phyloP scores from a whole-genome alignment of 148 eudicot species.

The Arctostaphylos glauca region DNA sequence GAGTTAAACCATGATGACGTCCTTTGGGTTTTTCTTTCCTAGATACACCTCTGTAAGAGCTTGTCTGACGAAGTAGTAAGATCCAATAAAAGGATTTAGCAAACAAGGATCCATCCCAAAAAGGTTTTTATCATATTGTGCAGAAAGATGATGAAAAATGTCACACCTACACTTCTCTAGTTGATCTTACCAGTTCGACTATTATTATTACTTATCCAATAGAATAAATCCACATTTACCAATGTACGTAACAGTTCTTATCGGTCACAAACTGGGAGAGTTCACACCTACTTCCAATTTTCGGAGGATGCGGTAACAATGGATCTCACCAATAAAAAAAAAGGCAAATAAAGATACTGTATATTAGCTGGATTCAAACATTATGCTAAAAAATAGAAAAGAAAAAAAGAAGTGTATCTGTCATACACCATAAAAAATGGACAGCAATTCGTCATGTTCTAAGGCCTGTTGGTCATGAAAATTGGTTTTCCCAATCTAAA shows the following conservation, averaged over 20 bases:
- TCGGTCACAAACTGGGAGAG: neutral
- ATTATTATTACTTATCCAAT: neutral
- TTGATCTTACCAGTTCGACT: neutral
- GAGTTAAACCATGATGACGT: constrained; percentile 65
- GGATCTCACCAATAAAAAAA: neutral
- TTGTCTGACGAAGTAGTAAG: constrained; percentile 20
- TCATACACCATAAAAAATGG: no score
- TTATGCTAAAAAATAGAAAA: neutral
- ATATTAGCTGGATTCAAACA: neutral
- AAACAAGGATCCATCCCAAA: neutral
- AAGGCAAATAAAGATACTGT: neutral
- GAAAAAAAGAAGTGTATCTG: neutral
- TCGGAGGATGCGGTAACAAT: neutral
- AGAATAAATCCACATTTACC: neutral
- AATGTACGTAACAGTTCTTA: neutral
- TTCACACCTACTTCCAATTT: neutral
- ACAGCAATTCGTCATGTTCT: neutral
- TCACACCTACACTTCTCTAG: neutral
- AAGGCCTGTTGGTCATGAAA: neutral
- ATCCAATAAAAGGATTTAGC: constrained; percentile 2
- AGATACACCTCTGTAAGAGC: constrained; percentile 27
- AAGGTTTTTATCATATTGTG: neutral
- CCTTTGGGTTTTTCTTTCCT: constrained; percentile 74
- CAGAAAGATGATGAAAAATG: neutral
- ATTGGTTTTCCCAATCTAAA: neutral